Percentiles rank a stretch among this genome's conserved stretches.
Evolutionary conservation across 2,329 filamentous ascomycete genomes (phyloP).

Genomic region (Anisogramma anomala): DNA sequence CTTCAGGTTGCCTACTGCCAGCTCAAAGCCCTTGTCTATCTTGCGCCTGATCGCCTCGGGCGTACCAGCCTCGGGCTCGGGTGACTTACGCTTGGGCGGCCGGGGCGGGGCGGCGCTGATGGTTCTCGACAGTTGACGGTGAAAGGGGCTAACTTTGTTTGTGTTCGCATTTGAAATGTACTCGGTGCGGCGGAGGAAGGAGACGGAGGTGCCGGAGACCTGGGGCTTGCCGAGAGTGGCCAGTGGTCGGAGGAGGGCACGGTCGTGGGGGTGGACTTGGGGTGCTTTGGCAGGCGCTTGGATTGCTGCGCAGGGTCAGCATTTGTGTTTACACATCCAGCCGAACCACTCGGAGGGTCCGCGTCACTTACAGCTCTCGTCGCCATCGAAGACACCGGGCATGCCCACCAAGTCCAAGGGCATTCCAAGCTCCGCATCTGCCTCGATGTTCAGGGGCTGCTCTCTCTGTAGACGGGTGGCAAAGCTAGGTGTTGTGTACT

Average conservation of each 20-base stretch:
- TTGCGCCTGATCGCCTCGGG: conserved; percentile 56
- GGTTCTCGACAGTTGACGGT: conserved; percentile 14
- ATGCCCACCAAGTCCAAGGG: conserved; percentile 90
- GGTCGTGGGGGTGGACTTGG: conserved; percentile 70
- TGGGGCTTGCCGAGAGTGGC: conserved; percentile 77
- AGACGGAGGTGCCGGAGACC: conserved; percentile 64
- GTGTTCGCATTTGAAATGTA: conserved; percentile 55
- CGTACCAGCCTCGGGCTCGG: conserved; percentile 47
- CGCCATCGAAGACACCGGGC: conserved; percentile 86
- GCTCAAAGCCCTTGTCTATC: conserved; percentile 52
- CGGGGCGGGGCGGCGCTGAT: conserved; percentile 23
- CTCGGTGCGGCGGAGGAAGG: conserved; percentile 90
- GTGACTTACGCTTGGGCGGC: conserved; percentile 39
- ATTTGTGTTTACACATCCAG: conserved; percentile 1
- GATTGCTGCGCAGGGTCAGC: conserved; percentile 60
- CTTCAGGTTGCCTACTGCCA: conserved; percentile 41
- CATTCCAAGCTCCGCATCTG: conserved; percentile 96
- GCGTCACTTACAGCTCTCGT: conserved; percentile 66
- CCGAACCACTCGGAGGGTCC: not conserved
- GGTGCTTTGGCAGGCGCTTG: conserved; percentile 64
- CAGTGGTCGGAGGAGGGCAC: conserved; percentile 70
- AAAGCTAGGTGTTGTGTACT: conserved; percentile 85
- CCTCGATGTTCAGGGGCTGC: conserved; percentile 91
- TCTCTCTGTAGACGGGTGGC: conserved; percentile 80
- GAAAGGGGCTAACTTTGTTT: conserved; percentile 11